phyloP scores from a whole-genome alignment of 345 rosid genomes.

The Corchorus capsularis region DNA sequence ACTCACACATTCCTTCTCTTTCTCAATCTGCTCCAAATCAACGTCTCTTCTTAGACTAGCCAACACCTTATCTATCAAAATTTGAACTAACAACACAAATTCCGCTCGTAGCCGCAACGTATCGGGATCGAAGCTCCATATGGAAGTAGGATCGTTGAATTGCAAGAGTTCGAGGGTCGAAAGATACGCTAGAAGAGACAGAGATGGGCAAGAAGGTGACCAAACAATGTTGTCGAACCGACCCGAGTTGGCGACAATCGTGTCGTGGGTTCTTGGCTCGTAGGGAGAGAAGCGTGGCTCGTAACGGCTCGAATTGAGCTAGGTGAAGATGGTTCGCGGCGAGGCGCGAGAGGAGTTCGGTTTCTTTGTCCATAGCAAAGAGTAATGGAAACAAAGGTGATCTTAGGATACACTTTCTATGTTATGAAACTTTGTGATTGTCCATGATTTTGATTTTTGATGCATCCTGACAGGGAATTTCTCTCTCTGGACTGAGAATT shows the following conservation, averaged over 20 bases:
- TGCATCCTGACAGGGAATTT: background rate
- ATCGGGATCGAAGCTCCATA: constrained; percentile 77
- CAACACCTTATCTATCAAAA: constrained; percentile 52
- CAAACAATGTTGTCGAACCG: constrained; percentile 70
- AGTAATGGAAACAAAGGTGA: background rate
- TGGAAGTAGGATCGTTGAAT: constrained; percentile 50
- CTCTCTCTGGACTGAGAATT: background rate
- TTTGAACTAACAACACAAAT: constrained; percentile 68
- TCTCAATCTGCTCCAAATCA: constrained; percentile 39
- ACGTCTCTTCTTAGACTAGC: constrained; percentile 34
- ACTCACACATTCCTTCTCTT: constrained; percentile 34
- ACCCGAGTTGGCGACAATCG: constrained; percentile 75
- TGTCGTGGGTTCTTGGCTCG: constrained; percentile 65
- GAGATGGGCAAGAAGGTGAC: constrained; percentile 77
- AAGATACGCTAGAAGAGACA: constrained; percentile 70
- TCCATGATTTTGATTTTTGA: background rate
- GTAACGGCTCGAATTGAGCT: constrained; percentile 90
- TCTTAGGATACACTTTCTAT: background rate
- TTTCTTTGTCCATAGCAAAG: constrained; percentile 67
- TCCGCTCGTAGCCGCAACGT: constrained; percentile 71
- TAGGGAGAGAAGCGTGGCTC: constrained; percentile 77
- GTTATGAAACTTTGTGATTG: background rate
- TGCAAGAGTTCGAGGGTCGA: constrained; percentile 74
- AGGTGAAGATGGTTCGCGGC: constrained; percentile 89
- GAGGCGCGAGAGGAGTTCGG: constrained; percentile 77